A percentile compares a stretch with the other conserved stretches of the same genome.
These are phyloP conservation scores for Pneumocystis canis DNA, from an alignment of 1,139 yeast species.

Conservation along the genomic window DNA sequence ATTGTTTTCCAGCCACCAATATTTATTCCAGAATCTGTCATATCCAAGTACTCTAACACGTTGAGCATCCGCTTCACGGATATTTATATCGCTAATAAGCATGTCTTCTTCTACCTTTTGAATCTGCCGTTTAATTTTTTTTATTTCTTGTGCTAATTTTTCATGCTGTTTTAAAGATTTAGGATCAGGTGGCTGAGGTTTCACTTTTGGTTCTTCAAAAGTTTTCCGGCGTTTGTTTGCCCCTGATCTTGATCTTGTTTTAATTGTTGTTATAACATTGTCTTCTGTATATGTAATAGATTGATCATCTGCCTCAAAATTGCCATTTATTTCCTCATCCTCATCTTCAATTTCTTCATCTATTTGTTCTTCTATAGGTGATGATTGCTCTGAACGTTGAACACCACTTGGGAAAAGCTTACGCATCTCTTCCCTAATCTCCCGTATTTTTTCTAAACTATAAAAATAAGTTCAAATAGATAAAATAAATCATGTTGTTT, in stretches of 20 bases:
- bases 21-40: conserved; percentile 70
- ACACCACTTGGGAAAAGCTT: not conserved
- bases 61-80: conserved; percentile 45
- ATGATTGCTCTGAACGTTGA: not conserved
- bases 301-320: conserved; percentile 6
- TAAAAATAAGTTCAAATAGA: not conserved
- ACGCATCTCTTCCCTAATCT: not conserved
- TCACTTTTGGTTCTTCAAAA: not conserved
- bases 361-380: not conserved
- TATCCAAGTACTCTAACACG: conserved; percentile 64
- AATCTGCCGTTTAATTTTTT: conserved; percentile 20
- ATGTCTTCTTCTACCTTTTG: conserved; percentile 41
- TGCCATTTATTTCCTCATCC: conserved; percentile 7
- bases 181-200: not conserved
- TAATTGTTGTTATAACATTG: not conserved
- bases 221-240: conserved; percentile 18
- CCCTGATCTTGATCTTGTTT: conserved; percentile 15
- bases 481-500: not conserved
- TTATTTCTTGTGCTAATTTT: conserved; percentile 6
- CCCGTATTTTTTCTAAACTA: not conserved
- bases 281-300: conserved; percentile 6
- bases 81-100: conserved; percentile 29
- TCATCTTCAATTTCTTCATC: conserved; percentile 21
- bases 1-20: conserved; percentile 90
- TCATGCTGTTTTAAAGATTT: conserved; percentile 1